A percentile compares a stretch with the other conserved stretches of the same genome.
These are phyloP conservation scores for Aspergillus terreus DNA, from an alignment of 2,329 filamentous ascomycete genomes.

Conservation along the genomic window DNA sequence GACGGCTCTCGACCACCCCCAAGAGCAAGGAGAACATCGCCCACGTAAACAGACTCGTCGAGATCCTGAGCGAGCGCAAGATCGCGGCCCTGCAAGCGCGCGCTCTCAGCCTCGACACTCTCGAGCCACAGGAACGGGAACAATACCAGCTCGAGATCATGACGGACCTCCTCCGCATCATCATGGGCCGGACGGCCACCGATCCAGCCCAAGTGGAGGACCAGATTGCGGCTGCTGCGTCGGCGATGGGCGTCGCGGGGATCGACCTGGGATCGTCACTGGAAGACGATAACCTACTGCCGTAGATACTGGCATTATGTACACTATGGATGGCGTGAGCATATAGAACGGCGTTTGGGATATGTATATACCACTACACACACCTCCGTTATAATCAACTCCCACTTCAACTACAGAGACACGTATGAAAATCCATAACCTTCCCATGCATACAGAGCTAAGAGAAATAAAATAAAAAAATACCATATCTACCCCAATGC, in stretches of 20 bases:
- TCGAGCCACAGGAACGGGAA: slow-evolving; percentile 35
- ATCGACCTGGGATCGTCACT: slow-evolving; percentile 30
- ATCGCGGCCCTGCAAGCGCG: slow-evolving; percentile 27
- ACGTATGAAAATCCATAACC: background rate
- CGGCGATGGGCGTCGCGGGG: slow-evolving; percentile 34
- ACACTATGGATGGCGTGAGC: background rate
- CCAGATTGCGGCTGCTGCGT: slow-evolving; percentile 30
- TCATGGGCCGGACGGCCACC: slow-evolving; percentile 33
- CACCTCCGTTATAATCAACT: background rate
- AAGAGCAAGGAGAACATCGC: slow-evolving; percentile 44
- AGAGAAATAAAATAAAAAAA: background rate
- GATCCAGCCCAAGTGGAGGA: slow-evolving; percentile 29
- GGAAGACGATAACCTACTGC: slow-evolving; percentile 24
- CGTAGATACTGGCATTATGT: slow-evolving; percentile 9
- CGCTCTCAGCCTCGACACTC: slow-evolving; percentile 31
- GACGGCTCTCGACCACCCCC: slow-evolving; percentile 38
- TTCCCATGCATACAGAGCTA: background rate
- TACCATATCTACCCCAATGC: background rate
- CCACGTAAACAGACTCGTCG: slow-evolving; percentile 43
- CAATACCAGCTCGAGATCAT: slow-evolving; percentile 43
- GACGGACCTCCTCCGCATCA: slow-evolving; percentile 37
- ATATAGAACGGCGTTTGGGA: background rate
- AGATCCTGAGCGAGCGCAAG: slow-evolving; percentile 39
- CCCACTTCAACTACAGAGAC: background rate
- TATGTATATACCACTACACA: background rate